Conservation (phyloP, 192 early-diverging fungal genomes). For the Chytriomyces hyalinus region DNA sequence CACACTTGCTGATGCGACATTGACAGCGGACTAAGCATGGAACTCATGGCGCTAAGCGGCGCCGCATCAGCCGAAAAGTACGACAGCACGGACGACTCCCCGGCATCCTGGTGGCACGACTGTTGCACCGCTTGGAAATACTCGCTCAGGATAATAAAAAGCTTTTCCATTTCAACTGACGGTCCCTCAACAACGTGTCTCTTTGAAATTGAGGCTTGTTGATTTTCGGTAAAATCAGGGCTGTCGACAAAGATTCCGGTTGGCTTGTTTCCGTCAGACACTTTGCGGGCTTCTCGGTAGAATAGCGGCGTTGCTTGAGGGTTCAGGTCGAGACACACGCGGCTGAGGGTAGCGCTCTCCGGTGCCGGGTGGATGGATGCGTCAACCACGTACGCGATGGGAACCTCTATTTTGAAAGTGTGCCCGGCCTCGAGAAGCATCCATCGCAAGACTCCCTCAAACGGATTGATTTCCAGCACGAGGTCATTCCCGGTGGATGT, state of each 20-base stretch:
- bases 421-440: conserved; percentile 17
- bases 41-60: too few species aligned
- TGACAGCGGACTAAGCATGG: too few species aligned
- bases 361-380: conserved; percentile 15
- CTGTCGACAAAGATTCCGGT: conserved; percentile 16
- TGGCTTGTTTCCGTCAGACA: not conserved
- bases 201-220: not conserved
- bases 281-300: not conserved
- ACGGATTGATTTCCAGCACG: conserved; percentile 18
- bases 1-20: too few species aligned
- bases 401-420: conserved; percentile 27
- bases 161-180: conserved; percentile 17
- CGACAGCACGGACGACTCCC: too few species aligned
- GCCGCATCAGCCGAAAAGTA: too few species aligned
- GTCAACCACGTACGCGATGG: conserved; percentile 22
- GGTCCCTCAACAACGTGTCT: conserved; percentile 14
- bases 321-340: conserved; percentile 13
- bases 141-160: conserved; percentile 9
- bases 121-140: conserved; percentile 2
- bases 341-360: not conserved
- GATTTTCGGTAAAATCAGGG: conserved; percentile 29
- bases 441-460: conserved; percentile 15
- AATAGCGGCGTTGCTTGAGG: conserved; percentile 14
- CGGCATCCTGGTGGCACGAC: too few species aligned
- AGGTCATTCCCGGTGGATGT: conserved; percentile 7